A percentile compares a stretch with the other conserved stretches of the same genome.
These are phyloP conservation scores for Umbelopsis vinacea DNA, from an alignment of 192 early-diverging fungal genomes.

Conservation along the genomic window DNA sequence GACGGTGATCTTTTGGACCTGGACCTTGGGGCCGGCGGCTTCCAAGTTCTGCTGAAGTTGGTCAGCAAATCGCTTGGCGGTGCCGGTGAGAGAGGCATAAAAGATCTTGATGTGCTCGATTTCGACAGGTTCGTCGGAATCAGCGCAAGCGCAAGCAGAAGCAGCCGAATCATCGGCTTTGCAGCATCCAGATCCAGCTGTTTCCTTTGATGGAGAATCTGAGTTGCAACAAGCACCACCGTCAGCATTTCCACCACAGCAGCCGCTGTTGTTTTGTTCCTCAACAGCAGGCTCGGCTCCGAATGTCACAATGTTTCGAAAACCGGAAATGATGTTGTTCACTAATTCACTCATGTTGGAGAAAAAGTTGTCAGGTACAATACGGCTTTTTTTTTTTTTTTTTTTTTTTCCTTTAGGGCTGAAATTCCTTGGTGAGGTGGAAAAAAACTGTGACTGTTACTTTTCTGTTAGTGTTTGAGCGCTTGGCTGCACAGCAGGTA, in stretches of 20 bases:
- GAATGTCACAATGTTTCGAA: slow-evolving; percentile 33
- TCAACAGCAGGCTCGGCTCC: slow-evolving; percentile 26
- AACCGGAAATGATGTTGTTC: slow-evolving; percentile 30
- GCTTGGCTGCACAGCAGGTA: neutral
- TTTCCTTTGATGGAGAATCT: slow-evolving; percentile 1
- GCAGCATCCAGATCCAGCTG: slow-evolving; percentile 9
- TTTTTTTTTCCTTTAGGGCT: neutral
- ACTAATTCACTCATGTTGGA: slow-evolving; percentile 33
- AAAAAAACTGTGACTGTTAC: slow-evolving; percentile 8
- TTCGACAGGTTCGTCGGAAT: neutral
- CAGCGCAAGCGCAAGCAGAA: slow-evolving; percentile 17
- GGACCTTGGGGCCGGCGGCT: slow-evolving; percentile 27
- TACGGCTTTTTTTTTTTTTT: neutral
- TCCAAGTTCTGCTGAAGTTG: slow-evolving; percentile 42
- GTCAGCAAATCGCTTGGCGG: slow-evolving; percentile 53
- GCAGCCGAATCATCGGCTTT: neutral
- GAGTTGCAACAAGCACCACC: slow-evolving; percentile 25
- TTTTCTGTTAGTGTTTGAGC: neutral
- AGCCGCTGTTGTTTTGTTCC: neutral
- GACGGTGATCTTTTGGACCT: slow-evolving; percentile 39
- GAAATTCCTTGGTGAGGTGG: neutral
- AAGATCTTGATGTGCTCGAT: slow-evolving; percentile 60
- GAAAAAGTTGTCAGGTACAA: neutral
- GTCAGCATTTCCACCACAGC: slow-evolving; percentile 20
- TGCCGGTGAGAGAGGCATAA: slow-evolving; percentile 59